Percentiles rank a stretch among this genome's conserved stretches.
Evolutionary conservation across 108 stramenopile species (phyloP).

Genomic region (Nitzschia palea): DNA sequence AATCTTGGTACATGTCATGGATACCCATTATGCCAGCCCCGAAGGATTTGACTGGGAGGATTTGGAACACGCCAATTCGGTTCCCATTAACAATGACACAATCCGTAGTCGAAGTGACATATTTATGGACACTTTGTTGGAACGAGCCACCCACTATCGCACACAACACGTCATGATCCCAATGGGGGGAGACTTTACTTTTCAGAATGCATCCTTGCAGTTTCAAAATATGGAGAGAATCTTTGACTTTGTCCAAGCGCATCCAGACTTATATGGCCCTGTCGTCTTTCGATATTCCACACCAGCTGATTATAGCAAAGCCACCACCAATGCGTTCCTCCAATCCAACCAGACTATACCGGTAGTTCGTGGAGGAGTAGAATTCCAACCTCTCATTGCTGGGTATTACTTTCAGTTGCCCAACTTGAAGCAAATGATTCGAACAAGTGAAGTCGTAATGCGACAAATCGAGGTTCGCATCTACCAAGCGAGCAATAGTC

Average conservation of each 20-base stretch:
- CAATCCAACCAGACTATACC: background rate
- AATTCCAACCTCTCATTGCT: background rate
- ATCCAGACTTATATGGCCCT: background rate
- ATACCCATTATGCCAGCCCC: background rate
- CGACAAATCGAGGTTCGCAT: background rate
- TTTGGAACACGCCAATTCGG: background rate
- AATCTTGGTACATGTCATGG: background rate
- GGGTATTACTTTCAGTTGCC: slow-evolving; percentile 3
- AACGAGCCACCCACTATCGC: background rate
- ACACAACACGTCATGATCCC: background rate
- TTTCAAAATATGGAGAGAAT: slow-evolving; percentile 4
- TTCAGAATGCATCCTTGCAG: slow-evolving; percentile 6
- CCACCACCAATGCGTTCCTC: background rate
- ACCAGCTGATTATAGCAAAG: background rate
- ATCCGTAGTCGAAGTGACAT: background rate
- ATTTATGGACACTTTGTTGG: background rate
- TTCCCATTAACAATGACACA: background rate
- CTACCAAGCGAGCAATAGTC: background rate
- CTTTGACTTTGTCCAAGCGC: background rate
- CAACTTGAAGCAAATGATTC: slow-evolving; percentile 8
- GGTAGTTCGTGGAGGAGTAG: background rate
- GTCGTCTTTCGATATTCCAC: background rate
- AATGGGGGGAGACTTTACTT: background rate
- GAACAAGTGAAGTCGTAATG: background rate
- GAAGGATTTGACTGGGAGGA: slow-evolving; percentile 2